Evolutionary conservation across 2,329 filamentous ascomycete species (phyloP).

Genomic region (Fusarium burgessii): DNA sequence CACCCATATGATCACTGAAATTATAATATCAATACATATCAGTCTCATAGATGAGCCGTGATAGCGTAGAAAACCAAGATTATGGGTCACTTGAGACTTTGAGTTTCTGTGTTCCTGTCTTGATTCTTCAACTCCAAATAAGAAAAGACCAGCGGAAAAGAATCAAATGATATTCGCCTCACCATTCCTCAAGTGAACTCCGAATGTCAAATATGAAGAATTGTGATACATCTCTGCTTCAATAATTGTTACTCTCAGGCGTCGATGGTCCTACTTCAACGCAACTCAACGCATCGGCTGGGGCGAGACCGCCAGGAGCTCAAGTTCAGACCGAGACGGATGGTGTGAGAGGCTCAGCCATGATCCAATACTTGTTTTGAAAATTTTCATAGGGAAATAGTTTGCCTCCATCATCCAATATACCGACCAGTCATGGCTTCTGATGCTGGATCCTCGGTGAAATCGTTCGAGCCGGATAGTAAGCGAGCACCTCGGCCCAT

Average conservation of each 20-base stretch:
- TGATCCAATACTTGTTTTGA: not conserved
- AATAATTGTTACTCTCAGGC: not conserved
- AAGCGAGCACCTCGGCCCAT: not conserved
- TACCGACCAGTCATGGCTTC: slow-evolving; percentile 5
- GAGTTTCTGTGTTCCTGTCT: not conserved
- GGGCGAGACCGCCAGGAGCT: not conserved
- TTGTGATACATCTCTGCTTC: not conserved
- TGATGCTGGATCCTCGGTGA: not conserved
- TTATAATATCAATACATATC: too few relatives aligned
- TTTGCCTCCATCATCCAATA: not conserved
- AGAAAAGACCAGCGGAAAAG: not conserved
- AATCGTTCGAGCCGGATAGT: not conserved
- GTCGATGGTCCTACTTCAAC: not conserved
- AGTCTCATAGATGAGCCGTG: too few relatives aligned
- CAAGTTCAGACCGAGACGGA: not conserved
- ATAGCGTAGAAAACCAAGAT: not conserved
- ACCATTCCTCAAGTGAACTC: accelerated
- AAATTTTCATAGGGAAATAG: not conserved
- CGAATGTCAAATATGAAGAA: not conserved
- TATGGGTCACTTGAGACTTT: not conserved
- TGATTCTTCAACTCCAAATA: not conserved
- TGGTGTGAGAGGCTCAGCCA: slow-evolving; percentile 11
- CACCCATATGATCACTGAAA: too few relatives aligned
- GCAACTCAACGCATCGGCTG: not conserved
- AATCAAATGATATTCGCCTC: not conserved